Base-by-base conservation (phyloP, 1,284 basidiomycete genomes). In the Schizopora paradoxa region DNA sequence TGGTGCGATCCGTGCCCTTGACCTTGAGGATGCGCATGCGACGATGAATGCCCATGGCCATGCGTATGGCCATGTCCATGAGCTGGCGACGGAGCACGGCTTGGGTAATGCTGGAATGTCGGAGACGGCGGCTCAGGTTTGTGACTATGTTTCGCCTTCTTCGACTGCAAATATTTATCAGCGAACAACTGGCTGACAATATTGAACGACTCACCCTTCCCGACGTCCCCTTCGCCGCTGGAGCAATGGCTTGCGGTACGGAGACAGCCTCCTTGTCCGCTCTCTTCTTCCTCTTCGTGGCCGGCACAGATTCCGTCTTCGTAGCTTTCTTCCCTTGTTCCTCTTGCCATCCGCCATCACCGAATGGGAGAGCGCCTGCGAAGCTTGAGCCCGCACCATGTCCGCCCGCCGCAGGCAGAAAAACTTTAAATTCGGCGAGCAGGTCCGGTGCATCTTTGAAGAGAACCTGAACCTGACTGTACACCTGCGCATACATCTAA, bases 401-500 rank as follows among this genome's bases (percentile, higher is more conserved):
- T 4, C 66, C 68, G 4, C 58, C 59, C 1, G 65, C 62, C 8
- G 65, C 66, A 6, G 95, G 95, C 2, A 99, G 68, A 66, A 99
- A 99, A 59, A 91, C 89, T 64, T 91, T 94, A 74, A 99, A 99
- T 64, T 99, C 95, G 35, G 84, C 81, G 46, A 99, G 72, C 35
- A 99, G 77, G 57, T 99, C 96, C 4, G 87, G 90, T 0, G 91
- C 90, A 56, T 91, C 85, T 61, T 88, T 85, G 73, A 99, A 99
- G 22, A 99, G 77, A 55, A 80, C 72, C 46, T 92, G 90, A 3
- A 99, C 95, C 66, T 97, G 94, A 18, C 82, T 79, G 63, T 91
- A 96, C 4, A 98, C 94, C 73, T 94, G 77, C 25, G 72, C 72
- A 72, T 79, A 59, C 42, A 34, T 44, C 31, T 28, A 44, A 53